These are phyloP conservation scores for Saccharomycopsis capsularis DNA, from an alignment of 805 yeast genomes.

Conservation along the genomic window DNA sequence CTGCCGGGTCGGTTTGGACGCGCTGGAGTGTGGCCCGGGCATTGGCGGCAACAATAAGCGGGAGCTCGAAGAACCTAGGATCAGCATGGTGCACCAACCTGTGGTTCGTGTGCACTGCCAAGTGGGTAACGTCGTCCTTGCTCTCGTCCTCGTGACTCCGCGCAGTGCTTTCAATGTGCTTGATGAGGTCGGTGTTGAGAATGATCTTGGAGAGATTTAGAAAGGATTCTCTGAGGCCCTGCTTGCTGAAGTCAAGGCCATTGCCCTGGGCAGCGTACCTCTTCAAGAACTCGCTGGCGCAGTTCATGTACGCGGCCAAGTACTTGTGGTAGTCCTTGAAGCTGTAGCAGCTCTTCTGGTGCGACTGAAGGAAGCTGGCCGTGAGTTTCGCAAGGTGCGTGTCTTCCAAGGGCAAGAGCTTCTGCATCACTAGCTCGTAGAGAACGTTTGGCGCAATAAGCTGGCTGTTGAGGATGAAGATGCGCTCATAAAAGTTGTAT, in stretches of 20 bases:
- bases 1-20: neutral
- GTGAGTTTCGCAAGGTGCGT: neutral
- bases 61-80: no score
- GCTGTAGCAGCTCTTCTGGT: neutral
- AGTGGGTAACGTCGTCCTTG: no score
- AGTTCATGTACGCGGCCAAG: slow-evolving; percentile 3
- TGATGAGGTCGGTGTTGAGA: no score
- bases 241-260: neutral
- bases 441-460: slow-evolving; percentile 4
- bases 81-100: no score
- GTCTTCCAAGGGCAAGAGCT: neutral
- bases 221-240: no score
- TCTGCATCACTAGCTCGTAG: neutral
- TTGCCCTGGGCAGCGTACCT: slow-evolving; percentile 9
- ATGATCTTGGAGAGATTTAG: no score
- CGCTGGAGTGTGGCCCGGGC: no score
- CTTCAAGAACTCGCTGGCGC: slow-evolving; percentile 3
- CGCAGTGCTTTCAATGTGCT: no score
- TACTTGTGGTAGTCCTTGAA: neutral
- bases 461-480: neutral
- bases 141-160: no score
- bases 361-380: neutral
- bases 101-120: no score
- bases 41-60: no score
- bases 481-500: slow-evolving; percentile 7